phyloP scores from a whole-genome alignment of 352 stramenopile species.

The Globisporangium viniferum region DNA sequence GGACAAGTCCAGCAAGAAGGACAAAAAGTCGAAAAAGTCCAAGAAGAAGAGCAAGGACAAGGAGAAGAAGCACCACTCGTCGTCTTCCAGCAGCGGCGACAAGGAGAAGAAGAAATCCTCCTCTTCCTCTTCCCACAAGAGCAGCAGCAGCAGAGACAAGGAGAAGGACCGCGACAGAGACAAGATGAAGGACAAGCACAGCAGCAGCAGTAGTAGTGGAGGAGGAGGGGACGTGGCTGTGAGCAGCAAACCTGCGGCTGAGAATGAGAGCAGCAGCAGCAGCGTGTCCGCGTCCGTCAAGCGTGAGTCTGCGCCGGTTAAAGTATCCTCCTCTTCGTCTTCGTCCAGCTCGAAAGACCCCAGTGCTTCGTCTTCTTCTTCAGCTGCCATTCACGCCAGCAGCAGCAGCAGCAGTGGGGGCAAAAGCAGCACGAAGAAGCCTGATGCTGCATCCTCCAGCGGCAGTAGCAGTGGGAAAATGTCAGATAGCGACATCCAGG shows the following conservation, averaged over 20 bases:
- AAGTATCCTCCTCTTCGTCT: slow-evolving; percentile 1
- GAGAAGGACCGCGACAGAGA: slow-evolving; percentile 19
- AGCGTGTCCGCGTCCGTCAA: neutral
- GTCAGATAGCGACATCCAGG: slow-evolving; percentile 46
- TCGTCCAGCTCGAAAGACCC: slow-evolving; percentile 6
- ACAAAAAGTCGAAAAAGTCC: slow-evolving; percentile 74
- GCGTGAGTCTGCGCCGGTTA: neutral
- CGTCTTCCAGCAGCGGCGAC: slow-evolving; percentile 19
- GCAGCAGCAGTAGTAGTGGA: slow-evolving; percentile 5
- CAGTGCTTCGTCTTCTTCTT: neutral
- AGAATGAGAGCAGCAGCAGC: slow-evolving; percentile 6
- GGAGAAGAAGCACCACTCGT: slow-evolving; percentile 22
- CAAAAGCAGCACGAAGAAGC: neutral
- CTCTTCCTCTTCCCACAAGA: slow-evolving; percentile 19
- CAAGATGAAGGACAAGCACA: slow-evolving; percentile 21
- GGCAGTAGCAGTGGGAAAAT: slow-evolving; percentile 32
- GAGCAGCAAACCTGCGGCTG: slow-evolving; percentile 1
- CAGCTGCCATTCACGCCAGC: neutral
- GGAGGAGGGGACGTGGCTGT: neutral
- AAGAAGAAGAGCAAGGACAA: slow-evolving; percentile 58
- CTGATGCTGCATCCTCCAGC: neutral
- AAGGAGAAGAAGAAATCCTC: slow-evolving; percentile 39
- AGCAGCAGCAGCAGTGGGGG: neutral
- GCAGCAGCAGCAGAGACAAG: slow-evolving; percentile 23
- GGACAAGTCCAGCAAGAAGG: slow-evolving; percentile 67